Base-by-base conservation (phyloP, 1,284 basidiomycete species). In the Fomitiporia mediterranea region DNA sequence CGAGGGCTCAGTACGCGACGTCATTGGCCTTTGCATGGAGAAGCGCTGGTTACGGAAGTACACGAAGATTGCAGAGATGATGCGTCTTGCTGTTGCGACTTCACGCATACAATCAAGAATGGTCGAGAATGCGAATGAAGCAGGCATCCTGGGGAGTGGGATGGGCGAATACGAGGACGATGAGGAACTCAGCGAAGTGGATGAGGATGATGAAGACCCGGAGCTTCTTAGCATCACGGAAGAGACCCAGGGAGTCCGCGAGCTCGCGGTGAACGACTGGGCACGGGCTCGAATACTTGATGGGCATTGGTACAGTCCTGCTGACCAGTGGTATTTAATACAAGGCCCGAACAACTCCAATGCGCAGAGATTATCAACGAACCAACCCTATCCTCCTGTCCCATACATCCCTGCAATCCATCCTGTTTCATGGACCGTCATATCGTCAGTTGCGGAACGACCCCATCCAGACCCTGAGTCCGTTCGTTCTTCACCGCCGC, bases 231-330 rank as follows among this genome's bases (percentile, higher is more conserved):
- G 80, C 21, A 66, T 81, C 62, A 79, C 81, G 4, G 85, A 87
- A 60, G 81, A 86, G 38, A 70, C 74, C 4, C 78, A 72, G 5
- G 74, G 80, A 25, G 79, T 86, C 3, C 74, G 79, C 27, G 83
- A 86, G 17, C 70, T 89, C 51, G 84, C 86, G 0, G 69, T 89
- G 49, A 73, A 76, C n/a, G 85, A 87, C 62, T 89, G 85, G 84
- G 84, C 84, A 4, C 75, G 87, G 27, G 75, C 73, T 17, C 71
- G 86, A 44, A 84, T 89, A 48, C 69, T 89, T 32, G 86, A 89
- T 55, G 86, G 87, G 0, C 77, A 81, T 60, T 89, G 86, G 86
- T 70, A 83, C 54, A 83, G 77, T 49, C 87, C 87, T 4, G 82
- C 81, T 1, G 86, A 89, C 65, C 74, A 80, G 46, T 88, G 77